Conservation (phyloP, 768 basidiomycete species). For the Mycena kentingensis region DNA sequence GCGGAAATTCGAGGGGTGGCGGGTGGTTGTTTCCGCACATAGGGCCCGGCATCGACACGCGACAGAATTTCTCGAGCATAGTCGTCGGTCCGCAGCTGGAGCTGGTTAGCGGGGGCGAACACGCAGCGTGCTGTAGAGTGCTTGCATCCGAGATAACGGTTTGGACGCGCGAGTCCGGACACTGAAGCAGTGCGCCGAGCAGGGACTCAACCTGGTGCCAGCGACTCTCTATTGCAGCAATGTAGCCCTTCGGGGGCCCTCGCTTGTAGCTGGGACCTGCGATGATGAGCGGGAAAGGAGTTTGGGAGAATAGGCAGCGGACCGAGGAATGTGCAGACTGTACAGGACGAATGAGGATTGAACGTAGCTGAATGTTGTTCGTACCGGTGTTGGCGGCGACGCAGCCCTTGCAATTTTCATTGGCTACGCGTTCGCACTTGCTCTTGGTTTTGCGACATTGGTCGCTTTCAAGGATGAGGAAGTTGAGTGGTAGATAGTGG, state of each 20-base stretch:
- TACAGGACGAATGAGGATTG: slow-evolving; percentile 23
- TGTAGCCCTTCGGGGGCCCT: slow-evolving; percentile 88
- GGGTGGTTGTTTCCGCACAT: too few relatives aligned
- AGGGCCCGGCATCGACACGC: slow-evolving; percentile 79
- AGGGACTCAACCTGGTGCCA: slow-evolving; percentile 92
- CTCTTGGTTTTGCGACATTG: slow-evolving; percentile 87
- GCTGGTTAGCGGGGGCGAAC: slow-evolving; percentile 1
- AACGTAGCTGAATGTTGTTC: slow-evolving; percentile 20
- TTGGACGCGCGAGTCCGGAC: slow-evolving; percentile 65
- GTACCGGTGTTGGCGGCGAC: slow-evolving; percentile 55
- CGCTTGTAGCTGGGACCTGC: slow-evolving; percentile 79
- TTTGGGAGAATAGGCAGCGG: slow-evolving; percentile 11
- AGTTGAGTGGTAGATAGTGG: too few relatives aligned
- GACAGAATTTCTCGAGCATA: slow-evolving; percentile 76
- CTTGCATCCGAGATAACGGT: slow-evolving; percentile 53
- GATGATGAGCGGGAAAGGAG: slow-evolving; percentile 2
- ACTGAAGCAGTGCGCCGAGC: slow-evolving; percentile 79
- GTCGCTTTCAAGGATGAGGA: slow-evolving; percentile 81
- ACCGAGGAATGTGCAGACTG: slow-evolving; percentile 73
- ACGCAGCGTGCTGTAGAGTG: not conserved
- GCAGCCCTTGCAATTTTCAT: slow-evolving; percentile 65
- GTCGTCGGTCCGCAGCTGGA: slow-evolving; percentile 60
- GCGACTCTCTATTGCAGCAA: slow-evolving; percentile 88
- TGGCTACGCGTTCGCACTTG: slow-evolving; percentile 70
- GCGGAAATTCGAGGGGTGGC: too few relatives aligned